Base-by-base conservation (phyloP, 768 basidiomycete genomes). In the Boletellus emodensis region DNA sequence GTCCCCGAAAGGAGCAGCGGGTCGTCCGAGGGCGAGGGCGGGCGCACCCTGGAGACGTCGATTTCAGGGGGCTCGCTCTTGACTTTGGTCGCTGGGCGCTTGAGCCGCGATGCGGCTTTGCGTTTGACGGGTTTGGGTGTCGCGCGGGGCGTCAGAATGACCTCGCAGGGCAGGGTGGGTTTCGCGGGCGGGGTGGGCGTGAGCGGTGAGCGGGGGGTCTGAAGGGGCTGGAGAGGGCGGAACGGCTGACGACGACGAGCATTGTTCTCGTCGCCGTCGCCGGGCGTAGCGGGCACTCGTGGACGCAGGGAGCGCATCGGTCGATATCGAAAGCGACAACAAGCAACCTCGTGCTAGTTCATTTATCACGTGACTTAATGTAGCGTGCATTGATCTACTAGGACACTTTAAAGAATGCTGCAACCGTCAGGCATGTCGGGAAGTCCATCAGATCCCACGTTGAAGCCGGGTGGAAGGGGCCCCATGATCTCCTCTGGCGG, bases 401-500 rank as follows among this genome's bases (percentile, higher is more conserved):
- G 36, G 6, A 17, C 36, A 22, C 40, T 40, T 40, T 15, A 39
- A 22, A 20, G 20, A 4, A 40, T 24, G 11, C 57, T 57, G 15
- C 62, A 55, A 28, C 50, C 55, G 0, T 59, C 72, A 1, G 77
- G 74, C 14, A 81, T 44, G 36, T 75, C 64, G 5, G 79, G 81
- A 51, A 75, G 61, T 12, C 83, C 83, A 44, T 86, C 83, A 2
- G 72, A 41, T 0, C 79, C 81, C 22, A 84, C 54, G 7, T 69
- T 73, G 26, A 81, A 67, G n/a, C 86, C 88, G 3, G 87, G 78
- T 0, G 91, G 91, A 42, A 93, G 72, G 0, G 83, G 79, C 1
- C 90, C 91, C 87, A 93, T 91, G 44, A 93, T 77, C 58, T 90
- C 88, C 17, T 79, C 61, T 3, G 91, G 91, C 0, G 90, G 91